Percentiles rank a stretch among this genome's conserved stretches.
phyloP scores from a whole-genome alignment of 371 early-diverging fungal species.

The Lichtheimia hyalospora region DNA sequence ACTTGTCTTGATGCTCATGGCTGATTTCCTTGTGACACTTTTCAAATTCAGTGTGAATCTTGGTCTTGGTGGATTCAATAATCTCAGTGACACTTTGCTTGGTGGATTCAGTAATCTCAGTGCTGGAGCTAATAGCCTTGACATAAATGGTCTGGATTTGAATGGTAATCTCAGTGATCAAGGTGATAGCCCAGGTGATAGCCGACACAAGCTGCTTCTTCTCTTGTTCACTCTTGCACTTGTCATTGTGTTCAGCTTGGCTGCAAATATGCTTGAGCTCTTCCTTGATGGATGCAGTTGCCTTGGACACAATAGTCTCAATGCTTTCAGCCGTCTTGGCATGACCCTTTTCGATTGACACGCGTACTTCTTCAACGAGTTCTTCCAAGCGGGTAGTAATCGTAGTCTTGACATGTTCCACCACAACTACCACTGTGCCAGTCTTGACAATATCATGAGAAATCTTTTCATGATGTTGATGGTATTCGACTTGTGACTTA shows the following conservation, averaged over 20 bases:
- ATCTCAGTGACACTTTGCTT: neutral
- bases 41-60: neutral
- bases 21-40: neutral
- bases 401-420: neutral
- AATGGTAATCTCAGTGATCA: neutral
- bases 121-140: neutral
- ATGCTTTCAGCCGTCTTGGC: neutral
- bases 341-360: neutral
- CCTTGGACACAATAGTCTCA: neutral
- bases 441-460: no score
- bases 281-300: neutral
- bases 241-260: neutral
- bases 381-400: neutral
- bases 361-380: neutral
- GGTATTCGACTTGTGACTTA: no score
- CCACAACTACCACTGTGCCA: neutral
- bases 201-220: neutral
- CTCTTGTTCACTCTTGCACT: neutral
- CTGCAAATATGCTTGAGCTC: neutral
- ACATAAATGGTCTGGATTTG: conserved; percentile 1
- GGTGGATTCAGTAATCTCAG: neutral
- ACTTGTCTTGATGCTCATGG: no score
- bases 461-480: no score
- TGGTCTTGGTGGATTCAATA: neutral
- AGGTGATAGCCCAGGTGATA: neutral